phyloP scores from a whole-genome alignment of 2,329 filamentous ascomycete species.

The Dothideomycetes sp. region DNA sequence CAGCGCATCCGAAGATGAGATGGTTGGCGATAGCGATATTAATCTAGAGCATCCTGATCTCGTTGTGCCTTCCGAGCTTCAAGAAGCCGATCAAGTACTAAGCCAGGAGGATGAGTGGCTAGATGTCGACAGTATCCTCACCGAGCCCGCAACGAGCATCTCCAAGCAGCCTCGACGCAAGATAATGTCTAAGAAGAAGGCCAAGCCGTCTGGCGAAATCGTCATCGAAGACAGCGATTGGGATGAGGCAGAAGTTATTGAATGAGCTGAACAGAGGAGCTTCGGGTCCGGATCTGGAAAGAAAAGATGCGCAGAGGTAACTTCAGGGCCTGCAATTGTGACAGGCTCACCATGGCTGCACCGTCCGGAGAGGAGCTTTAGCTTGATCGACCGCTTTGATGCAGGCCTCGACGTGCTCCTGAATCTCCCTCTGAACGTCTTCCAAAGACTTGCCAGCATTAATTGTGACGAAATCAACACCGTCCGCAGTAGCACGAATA shows the following conservation, averaged over 20 bases:
- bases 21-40: background rate
- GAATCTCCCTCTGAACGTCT: conserved; percentile 34
- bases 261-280: conserved; percentile 7
- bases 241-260: conserved; percentile 34
- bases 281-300: too few relatives aligned
- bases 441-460: conserved; percentile 43
- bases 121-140: background rate
- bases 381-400: conserved; percentile 7
- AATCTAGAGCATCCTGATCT: background rate
- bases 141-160: background rate
- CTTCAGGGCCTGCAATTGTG: too few relatives aligned
- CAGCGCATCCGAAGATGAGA: conserved; percentile 2
- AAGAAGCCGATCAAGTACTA: background rate
- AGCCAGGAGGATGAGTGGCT: background rate
- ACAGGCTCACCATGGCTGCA: conserved; percentile 7
- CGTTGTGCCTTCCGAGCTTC: background rate
- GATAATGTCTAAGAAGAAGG: background rate
- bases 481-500: conserved; percentile 36
- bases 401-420: conserved; percentile 13
- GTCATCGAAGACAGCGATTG: conserved; percentile 47
- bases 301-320: too few relatives aligned
- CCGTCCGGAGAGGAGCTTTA: conserved; percentile 4
- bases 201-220: background rate
- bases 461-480: conserved; percentile 41
- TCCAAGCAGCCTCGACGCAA: background rate